Evolutionary conservation across 768 basidiomycete genomes (phyloP), one percentile per base, ranked within the genome.

Genomic region (Leucocoprinus birnbaumii): DNA sequence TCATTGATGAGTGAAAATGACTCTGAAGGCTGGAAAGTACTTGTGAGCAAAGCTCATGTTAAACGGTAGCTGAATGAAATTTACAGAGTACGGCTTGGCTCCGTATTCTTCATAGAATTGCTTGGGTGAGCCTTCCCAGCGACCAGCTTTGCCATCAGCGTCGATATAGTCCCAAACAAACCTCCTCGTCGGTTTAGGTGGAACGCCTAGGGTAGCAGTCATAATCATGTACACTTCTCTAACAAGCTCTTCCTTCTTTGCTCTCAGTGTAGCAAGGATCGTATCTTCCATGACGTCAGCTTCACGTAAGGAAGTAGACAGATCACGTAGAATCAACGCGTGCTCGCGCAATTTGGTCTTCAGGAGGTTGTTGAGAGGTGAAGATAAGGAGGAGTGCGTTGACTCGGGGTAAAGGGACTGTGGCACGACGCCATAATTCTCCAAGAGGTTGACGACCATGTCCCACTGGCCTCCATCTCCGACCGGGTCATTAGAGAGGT

Each of bases 401-500:
- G 91, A 90, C 69, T 98, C 91, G 19, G 94, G 92, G 68, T 85
- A 94, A 35, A 91, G 51, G 0, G 83, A 56, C 64, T 93, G 90
- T 2, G 96, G 96, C 18, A 98, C 83, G 38, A 95, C 73, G 45
- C 96, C 96, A 65, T 96, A 97, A 42, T 77, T 87, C 77, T 78
- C 73, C 45, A 77, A 63, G 57, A 78, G 70, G 59, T 74, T 83
- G 61, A 81, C 77, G 5, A 72, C 85, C 94, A 96, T 98, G 65
- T 98, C 95, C 87, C 89, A 95, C 68, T 96, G 94, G 7, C 94
- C 95, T 48, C 94, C 94, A 65, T 97, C 94, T 62, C 83, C 86
- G 66, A 96, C 85, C 42, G 91, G 90, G 57, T 87, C 88, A 6
- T 70, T 65, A 8, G 89, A 80, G 44, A 98, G 80, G 73, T 87